Evolutionary conservation across 768 basidiomycete species (phyloP), one percentile per base, ranked within the genome.

Genomic region (Russula emetica): DNA sequence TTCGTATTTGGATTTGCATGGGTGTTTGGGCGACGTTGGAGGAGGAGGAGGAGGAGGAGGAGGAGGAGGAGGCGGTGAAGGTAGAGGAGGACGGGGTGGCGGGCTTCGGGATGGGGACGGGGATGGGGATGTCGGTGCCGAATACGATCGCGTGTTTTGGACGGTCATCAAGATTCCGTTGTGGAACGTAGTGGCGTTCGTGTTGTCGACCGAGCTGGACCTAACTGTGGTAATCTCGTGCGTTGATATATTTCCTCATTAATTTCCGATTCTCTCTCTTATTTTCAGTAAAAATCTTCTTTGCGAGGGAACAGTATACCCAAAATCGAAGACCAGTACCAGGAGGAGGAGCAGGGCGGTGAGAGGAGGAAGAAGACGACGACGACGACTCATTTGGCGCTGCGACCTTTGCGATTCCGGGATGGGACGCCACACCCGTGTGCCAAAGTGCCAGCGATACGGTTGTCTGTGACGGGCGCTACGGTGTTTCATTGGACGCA

Each of bases 201-300:
- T 26, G 34, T 26, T 56, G 6, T 36, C 55, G 20, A 34, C 61
- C 6, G 47, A 62, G 47, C 20, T 62, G 30, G 54, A 61, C 30
- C 45, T 55, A 3, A 45, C 45, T 11, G 54, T 61, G 34, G 54
- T 47, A 24, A 49, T 55, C 22, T 55, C 44, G 53, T 61, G 34
- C 45, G 53, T 55, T 2, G 2, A n/a, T n/a, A n/a, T 34, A 26
- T 16, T 36, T 14, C 20, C 36, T n/a, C 30, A 34, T 13, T 16
- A 13, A 47, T 14, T 40, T 7, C 13, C n/a, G n/a, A 0, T 40
- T 40, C 7, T 7, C 6, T 18, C 40, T 42, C 8, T 42, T 18
- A 16, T 42, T 18, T 16, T 42, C 5, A 20, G 32, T 32, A 32
- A 28, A 28, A 32, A 32, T 32, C 36, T 36, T 13, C 13, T 14